Base-by-base conservation (phyloP, 768 basidiomycete species). In the Phanerodontia chrysosporium region DNA sequence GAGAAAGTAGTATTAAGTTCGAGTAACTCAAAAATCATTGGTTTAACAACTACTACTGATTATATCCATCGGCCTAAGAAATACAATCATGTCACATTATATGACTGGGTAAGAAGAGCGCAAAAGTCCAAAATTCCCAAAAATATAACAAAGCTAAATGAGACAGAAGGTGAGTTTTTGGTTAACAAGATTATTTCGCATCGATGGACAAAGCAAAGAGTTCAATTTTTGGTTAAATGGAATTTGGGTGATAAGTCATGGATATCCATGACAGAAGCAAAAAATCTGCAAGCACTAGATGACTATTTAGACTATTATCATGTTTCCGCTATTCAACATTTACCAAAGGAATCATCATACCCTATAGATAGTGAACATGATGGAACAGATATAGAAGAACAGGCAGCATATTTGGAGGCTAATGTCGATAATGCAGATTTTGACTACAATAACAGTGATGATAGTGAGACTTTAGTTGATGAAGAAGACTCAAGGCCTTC, bases 101-200 rank as follows among this genome's bases (percentile, higher is more conserved):
- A 68, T 62, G 65, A 68, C 25, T 69, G 62, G 63, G 28, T 70
- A 12, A 46, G 60, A 44, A 16, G 58, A 22, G 54, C 36, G 3
- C 21, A 29, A 2, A 62, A 62, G 48, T 18, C 14, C 12, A 35
- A 46, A 45, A 29, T 39, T 5, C 14, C 18, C n/a, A 55, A 27
- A 21, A n/a, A 22, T 14, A 4, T 3, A 8, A 30, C 46, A 24
- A 36, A 52, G 21, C 36, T 13, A 3, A 29, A 36, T 39, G 30
- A 53, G 39, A 29, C 28, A 36, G 51, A 53, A 39, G 51, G 30
- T 10, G 57, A 58, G 35, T 51, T 49, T 45, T 25, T 46, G 7
- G 28, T 48, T 5, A 25, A 57, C 14, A 18, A 25, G 28, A 46
- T 32, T 29, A 46, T 48, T 5, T 27, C 42, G 10, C 39, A 48